Evolutionary conservation across 225 moss, liverwort and hornwort genomes (phyloP), one percentile per base, ranked within the genome.

Genomic region (Rhytidiadelphus loreus): DNA sequence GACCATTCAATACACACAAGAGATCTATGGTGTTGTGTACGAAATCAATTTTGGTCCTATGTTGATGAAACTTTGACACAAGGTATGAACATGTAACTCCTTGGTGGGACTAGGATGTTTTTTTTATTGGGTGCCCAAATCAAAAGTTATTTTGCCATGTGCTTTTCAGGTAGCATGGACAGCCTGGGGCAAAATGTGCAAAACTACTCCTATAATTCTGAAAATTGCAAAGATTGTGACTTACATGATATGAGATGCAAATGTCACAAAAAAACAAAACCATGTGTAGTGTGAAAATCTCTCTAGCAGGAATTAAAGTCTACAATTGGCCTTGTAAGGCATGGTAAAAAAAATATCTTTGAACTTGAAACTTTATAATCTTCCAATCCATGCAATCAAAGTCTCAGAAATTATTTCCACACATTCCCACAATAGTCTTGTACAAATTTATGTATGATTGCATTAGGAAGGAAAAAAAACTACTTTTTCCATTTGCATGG

Each of bases 151-250:
- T 2, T 10, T 20, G 5, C 3, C 20, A 0, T 35, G 5, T 19
- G 35, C 0, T 66, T 66, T 66, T 37, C 0, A 0, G 0, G 0
- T 3, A 20, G 1, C 10, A 3, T 10, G 6, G 0, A 2, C 7
- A 66, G 4, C 22, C n/a, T 19, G 22, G 1, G 2, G 3, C 8
- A 43, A 0, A 0, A 46, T 44, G 28, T 16, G 6, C 28, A 43
- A 29, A 11, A 44, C 6, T 28, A 6, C 1, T 3, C 4, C 6
- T 25, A 2, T 26, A 13, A 3, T 43, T 16, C 3, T 2, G 0
- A 25, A 43, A 26, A 8, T 28, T 71, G 2, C 16, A 43, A 16
- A 1, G 1, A 8, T 0, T 25, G 2, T 9, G 2, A 26, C 1
- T 26, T 70, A 16, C 5, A 43, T 6, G 6, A 23, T 16, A 9